Conservation (phyloP, 257 asterid species). For the Prunella vulgaris region DNA sequence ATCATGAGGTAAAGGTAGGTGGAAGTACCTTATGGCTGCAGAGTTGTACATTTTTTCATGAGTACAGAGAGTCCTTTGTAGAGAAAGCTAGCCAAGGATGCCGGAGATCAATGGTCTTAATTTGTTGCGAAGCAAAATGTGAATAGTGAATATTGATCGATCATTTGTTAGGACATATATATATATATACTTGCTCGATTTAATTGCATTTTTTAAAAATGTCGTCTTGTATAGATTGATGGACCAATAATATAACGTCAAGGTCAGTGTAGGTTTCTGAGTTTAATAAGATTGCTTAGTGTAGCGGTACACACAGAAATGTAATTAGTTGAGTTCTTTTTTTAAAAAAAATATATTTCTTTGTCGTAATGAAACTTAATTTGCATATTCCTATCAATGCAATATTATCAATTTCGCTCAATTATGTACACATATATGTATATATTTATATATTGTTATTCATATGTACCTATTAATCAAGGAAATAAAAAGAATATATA, state of each 20-base stretch:
- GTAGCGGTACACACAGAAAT: background rate
- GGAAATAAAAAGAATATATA: too few relatives aligned
- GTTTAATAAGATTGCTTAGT: background rate
- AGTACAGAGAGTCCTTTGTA: background rate
- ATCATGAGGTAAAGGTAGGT: slow-evolving; percentile 13
- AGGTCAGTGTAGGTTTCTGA: background rate
- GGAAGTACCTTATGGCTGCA: slow-evolving; percentile 17
- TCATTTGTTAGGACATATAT: slow-evolving; percentile 13
- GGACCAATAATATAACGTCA: slow-evolving; percentile 20
- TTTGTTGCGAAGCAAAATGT: slow-evolving; percentile 30
- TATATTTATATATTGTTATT: too few relatives aligned
- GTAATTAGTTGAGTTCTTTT: slow-evolving; percentile 1
- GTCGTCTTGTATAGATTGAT: slow-evolving; percentile 34
- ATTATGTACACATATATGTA: too few relatives aligned
- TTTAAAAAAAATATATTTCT: background rate
- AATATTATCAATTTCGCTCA: background rate
- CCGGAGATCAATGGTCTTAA: slow-evolving; percentile 18
- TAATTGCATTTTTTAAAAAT: slow-evolving; percentile 3
- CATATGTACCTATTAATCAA: too few relatives aligned
- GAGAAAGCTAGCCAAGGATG: slow-evolving; percentile 1
- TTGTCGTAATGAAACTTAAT: background rate
- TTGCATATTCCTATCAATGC: background rate
- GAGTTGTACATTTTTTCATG: slow-evolving; percentile 29
- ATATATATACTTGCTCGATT: background rate
- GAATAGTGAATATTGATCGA: slow-evolving; percentile 25